Evolutionary conservation across 1,284 basidiomycete species (phyloP).

Genomic region (Coriolopsis trogii): DNA sequence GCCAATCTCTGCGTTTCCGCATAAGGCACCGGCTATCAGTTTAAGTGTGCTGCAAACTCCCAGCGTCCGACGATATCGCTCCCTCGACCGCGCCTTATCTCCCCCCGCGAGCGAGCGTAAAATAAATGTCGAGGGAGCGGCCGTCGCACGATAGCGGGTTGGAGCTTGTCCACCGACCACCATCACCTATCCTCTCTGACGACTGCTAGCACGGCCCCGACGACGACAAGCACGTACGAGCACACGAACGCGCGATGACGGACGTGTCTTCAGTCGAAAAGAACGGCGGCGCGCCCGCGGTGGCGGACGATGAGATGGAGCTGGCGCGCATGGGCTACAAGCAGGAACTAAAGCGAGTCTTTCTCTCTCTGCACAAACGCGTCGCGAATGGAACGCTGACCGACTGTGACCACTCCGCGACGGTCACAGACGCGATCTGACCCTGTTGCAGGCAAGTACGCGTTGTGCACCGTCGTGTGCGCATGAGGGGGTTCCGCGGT

Average conservation of each 20-base stretch:
- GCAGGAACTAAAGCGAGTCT: constrained; percentile 64
- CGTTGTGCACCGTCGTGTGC: background rate
- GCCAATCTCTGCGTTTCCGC: background rate
- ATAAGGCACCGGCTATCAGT: constrained; percentile 7
- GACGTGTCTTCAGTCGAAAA: constrained; percentile 20
- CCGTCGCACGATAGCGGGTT: constrained; percentile 14
- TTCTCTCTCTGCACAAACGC: background rate
- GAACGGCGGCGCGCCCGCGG: constrained; percentile 1
- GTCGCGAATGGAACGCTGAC: background rate
- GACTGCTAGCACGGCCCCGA: background rate
- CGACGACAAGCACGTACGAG: too few relatives aligned
- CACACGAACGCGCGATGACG: too few relatives aligned
- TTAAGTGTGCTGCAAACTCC: too few relatives aligned
- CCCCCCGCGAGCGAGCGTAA: background rate
- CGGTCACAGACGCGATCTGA: constrained; percentile 51
- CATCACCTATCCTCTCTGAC: background rate
- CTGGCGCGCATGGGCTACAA: constrained; percentile 76
- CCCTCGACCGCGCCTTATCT: constrained; percentile 11
- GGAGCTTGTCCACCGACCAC: constrained; percentile 3
- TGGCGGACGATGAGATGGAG: constrained; percentile 55
- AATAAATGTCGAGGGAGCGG: background rate
- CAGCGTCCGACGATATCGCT: background rate
- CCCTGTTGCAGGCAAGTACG: constrained; percentile 56
- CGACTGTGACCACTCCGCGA: background rate
- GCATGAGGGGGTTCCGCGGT: background rate